Evolutionary conservation across 2,329 filamentous ascomycete species (phyloP).

Genomic region (Graphiopsis chlorocephala): DNA sequence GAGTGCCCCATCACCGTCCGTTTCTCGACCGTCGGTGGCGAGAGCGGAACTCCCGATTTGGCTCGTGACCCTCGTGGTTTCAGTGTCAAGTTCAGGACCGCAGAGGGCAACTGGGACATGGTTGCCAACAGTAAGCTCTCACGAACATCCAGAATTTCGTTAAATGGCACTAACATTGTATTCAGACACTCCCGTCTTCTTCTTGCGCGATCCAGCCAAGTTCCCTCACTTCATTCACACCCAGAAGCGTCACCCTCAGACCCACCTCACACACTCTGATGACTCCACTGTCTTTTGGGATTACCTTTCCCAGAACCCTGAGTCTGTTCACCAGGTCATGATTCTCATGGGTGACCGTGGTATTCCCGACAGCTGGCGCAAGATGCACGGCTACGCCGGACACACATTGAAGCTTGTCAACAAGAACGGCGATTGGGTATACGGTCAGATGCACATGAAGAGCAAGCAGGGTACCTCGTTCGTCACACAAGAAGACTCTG

Average conservation of each 20-base stretch:
- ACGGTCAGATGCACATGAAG: constrained; percentile 54
- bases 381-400: constrained; percentile 55
- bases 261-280: constrained; percentile 55
- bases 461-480: constrained; percentile 52
- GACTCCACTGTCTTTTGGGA: constrained; percentile 68
- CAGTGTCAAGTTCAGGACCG: constrained; percentile 69
- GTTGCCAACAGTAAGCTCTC: constrained; percentile 54
- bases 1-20: constrained; percentile 65
- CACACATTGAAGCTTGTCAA: constrained; percentile 56
- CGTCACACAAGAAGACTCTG: constrained; percentile 52
- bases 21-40: constrained; percentile 74
- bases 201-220: constrained; percentile 70
- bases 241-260: constrained; percentile 68
- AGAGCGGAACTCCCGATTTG: constrained; percentile 68
- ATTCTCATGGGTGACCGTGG: constrained; percentile 55
- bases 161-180: not conserved
- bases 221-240: constrained; percentile 73
- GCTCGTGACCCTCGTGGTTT: constrained; percentile 72
- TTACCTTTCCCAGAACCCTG: constrained; percentile 54
- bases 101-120: constrained; percentile 70
- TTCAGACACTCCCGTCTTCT: constrained; percentile 70
- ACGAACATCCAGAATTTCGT: constrained; percentile 62
- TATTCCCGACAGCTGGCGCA: constrained; percentile 54
- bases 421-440: constrained; percentile 53
- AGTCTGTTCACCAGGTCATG: constrained; percentile 54